Conservation (phyloP, 169 alveolate genomes). For the Eimeria mitis region DNA sequence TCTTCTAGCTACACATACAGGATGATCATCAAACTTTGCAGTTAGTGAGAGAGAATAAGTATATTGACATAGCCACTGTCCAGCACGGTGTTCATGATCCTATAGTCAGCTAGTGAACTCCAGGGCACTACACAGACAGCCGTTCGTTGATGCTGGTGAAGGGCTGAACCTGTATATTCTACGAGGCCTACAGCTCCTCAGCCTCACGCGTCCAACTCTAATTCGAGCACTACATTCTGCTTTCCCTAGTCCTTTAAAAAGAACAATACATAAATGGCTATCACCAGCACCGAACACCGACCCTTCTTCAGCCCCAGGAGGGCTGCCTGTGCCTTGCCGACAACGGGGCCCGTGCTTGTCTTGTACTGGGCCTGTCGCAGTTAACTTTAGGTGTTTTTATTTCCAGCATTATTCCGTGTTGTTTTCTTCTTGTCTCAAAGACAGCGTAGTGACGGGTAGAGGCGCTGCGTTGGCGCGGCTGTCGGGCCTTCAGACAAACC, state of each 20-base stretch:
- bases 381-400: background rate
- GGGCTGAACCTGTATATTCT: background rate
- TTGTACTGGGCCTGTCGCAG: background rate
- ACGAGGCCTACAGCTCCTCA: background rate
- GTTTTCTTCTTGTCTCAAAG: slow-evolving; percentile 2
- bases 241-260: background rate
- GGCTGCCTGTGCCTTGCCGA: slow-evolving; percentile 48
- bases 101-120: too few relatives aligned
- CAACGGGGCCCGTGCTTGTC: slow-evolving; percentile 36
- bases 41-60: too few relatives aligned
- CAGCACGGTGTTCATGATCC: too few relatives aligned
- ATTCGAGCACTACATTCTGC: background rate
- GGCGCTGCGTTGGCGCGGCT: background rate
- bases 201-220: background rate
- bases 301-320: slow-evolving; percentile 23
- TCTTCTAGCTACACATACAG: too few relatives aligned
- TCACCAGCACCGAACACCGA: slow-evolving; percentile 3
- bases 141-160: background rate
- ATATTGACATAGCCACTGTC: too few relatives aligned
- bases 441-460: background rate
- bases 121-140: too few relatives aligned
- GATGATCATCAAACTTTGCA: too few relatives aligned
- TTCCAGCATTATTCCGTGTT: background rate
- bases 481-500: slow-evolving; percentile 12
- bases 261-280: background rate